Conservation (phyloP, 805 yeast species). For the Candida michaelii region DNA sequence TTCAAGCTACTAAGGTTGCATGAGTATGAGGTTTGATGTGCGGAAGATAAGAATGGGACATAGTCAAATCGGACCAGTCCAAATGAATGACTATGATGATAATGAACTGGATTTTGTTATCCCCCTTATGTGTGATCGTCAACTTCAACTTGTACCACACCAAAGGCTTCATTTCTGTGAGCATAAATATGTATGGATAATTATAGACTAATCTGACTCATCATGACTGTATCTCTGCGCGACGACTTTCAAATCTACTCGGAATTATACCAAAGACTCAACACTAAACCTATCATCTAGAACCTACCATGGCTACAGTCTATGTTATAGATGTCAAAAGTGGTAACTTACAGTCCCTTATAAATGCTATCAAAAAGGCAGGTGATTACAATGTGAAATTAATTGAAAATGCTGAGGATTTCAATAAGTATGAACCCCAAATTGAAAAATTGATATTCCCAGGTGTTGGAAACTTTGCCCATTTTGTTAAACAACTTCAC, state of each 20-base stretch:
- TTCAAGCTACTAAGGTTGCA: constrained; percentile 12
- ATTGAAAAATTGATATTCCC: constrained; percentile 75
- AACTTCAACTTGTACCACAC: no score
- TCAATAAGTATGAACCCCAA: constrained; percentile 35
- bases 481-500: constrained; percentile 72
- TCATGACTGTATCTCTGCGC: not conserved
- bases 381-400: constrained; percentile 66
- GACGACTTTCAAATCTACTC: no score
- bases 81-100: no score
- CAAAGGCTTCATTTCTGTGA: no score
- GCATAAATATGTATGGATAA: not conserved
- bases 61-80: no score
- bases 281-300: no score
- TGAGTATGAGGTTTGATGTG: no score
- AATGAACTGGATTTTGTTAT: no score
- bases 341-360: constrained; percentile 87
- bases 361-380: constrained; percentile 77
- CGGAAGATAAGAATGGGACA: no score
- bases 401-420: constrained; percentile 59
- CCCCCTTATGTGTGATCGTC: no score
- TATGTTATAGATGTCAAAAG: constrained; percentile 89
- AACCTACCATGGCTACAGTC: constrained; percentile 26
- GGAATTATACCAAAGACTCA: no score
- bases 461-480: constrained; percentile 98
- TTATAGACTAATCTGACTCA: constrained; percentile 10